phyloP scores from a whole-genome alignment of 345 rosid species.

The Pistacia vera region DNA sequence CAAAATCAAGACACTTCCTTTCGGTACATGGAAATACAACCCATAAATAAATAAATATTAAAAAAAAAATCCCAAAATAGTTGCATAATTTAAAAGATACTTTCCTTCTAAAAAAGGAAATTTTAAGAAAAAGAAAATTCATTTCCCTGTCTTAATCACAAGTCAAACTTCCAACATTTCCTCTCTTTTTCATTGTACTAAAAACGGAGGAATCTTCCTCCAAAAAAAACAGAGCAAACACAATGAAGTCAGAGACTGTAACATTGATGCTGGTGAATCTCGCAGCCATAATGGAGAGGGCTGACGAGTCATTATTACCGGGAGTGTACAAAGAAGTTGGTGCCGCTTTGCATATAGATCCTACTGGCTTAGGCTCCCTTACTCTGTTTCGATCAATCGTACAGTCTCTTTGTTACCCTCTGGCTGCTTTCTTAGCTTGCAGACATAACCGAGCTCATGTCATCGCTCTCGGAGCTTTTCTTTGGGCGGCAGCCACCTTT shows the following conservation, averaged over 20 bases:
- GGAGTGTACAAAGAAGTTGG: slow-evolving; percentile 75
- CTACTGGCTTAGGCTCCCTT: slow-evolving; percentile 61
- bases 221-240: slow-evolving; percentile 5
- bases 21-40: no score
- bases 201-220: neutral
- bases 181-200: neutral
- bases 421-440: slow-evolving; percentile 66
- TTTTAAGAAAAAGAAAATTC: no score
- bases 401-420: slow-evolving; percentile 60
- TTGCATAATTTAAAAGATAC: no score
- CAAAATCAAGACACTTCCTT: no score
- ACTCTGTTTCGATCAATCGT: slow-evolving; percentile 66
- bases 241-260: slow-evolving; percentile 51
- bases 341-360: slow-evolving; percentile 56
- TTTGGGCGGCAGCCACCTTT: slow-evolving; percentile 72
- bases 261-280: slow-evolving; percentile 63
- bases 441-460: slow-evolving; percentile 66
- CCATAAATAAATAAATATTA: no score
- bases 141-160: no score
- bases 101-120: no score
- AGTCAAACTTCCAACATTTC: no score
- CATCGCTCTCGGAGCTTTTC: slow-evolving; percentile 69
- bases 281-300: slow-evolving; percentile 65
- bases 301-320: slow-evolving; percentile 69
- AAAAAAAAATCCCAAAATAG: no score